phyloP scores from a whole-genome alignment of 2,329 filamentous ascomycete species.

The Curvularia spicifera region DNA sequence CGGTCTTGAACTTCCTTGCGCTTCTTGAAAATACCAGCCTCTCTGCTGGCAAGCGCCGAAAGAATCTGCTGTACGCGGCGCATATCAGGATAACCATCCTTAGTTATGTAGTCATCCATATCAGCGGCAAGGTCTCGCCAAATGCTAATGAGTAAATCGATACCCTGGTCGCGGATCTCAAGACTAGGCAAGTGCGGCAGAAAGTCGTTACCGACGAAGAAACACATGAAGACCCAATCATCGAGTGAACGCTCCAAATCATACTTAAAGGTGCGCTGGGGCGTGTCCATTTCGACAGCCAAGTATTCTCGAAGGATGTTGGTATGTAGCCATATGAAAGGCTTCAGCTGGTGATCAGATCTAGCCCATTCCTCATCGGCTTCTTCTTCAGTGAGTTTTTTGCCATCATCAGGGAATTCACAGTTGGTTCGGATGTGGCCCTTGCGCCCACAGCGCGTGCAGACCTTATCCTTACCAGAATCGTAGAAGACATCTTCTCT shows the following conservation, averaged over 20 bases:
- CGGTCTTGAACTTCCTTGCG: constrained; percentile 86
- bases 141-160: constrained; percentile 94
- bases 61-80: constrained; percentile 86
- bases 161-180: constrained; percentile 95
- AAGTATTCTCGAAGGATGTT: constrained; percentile 91
- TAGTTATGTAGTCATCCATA: constrained; percentile 96
- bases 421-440: constrained; percentile 91
- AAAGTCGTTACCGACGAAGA: constrained; percentile 99
- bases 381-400: constrained; percentile 80
- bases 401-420: constrained; percentile 55
- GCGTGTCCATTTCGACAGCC: constrained; percentile 84
- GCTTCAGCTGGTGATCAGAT: constrained; percentile 68
- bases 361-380: constrained; percentile 57
- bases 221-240: constrained; percentile 99
- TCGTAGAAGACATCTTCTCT: constrained; percentile 97
- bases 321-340: constrained; percentile 98
- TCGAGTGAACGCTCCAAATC: constrained; percentile 93
- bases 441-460: constrained; percentile 87
- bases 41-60: constrained; percentile 85
- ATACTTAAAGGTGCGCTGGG: constrained; percentile 83
- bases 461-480: constrained; percentile 82
- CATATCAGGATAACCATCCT: constrained; percentile 91
- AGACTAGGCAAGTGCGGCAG: constrained; percentile 95
- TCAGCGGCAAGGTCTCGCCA: constrained; percentile 90
- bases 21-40: constrained; percentile 89